phyloP scores from a whole-genome alignment of 441 rosid species.

The Omphalea diandra region DNA sequence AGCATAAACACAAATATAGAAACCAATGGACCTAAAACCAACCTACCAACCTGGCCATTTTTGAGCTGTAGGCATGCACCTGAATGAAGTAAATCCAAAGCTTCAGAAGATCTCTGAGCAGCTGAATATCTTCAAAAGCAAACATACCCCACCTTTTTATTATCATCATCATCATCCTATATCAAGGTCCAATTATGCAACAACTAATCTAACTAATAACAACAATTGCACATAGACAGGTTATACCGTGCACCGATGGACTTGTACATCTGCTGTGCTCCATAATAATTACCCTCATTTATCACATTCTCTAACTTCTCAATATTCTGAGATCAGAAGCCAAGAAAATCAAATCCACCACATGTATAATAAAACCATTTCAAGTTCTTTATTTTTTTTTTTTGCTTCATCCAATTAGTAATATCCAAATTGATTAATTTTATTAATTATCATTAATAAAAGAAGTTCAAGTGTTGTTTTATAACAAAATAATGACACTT shows the following conservation, averaged over 20 bases:
- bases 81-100: constrained; percentile 73
- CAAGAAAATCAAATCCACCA: background rate
- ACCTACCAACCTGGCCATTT: constrained; percentile 64
- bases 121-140: constrained; percentile 56
- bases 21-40: constrained; percentile 18
- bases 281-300: constrained; percentile 78
- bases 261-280: constrained; percentile 98
- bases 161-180: background rate
- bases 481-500: no score
- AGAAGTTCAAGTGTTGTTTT: no score
- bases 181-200: constrained; percentile 4
- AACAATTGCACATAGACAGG: background rate
- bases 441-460: background rate
- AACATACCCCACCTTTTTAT: background rate
- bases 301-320: constrained; percentile 76
- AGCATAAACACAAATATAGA: background rate
- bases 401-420: background rate
- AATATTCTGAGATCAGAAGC: constrained; percentile 52
- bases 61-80: constrained; percentile 85
- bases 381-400: no score
- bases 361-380: constrained; percentile 1
- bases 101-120: constrained; percentile 80
- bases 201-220: background rate
- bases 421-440: background rate
- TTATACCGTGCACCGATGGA: constrained; percentile 75